Conservation (phyloP, 768 basidiomycete genomes). For the Tylopilus vinaceipallidus region DNA sequence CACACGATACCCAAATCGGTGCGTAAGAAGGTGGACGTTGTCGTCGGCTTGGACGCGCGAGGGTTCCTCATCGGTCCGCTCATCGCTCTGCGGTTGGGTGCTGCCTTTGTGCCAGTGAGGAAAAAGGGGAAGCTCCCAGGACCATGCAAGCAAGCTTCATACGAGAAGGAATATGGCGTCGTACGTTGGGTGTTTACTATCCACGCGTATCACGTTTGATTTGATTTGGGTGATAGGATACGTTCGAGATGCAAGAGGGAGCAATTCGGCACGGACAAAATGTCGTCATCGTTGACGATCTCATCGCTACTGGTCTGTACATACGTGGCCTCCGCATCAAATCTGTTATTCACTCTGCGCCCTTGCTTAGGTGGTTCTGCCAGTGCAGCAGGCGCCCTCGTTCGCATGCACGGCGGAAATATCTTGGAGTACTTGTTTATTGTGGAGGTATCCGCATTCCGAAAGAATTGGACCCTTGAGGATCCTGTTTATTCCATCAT, state of each 20-base stretch:
- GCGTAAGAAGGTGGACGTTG: slow-evolving; percentile 76
- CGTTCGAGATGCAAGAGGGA: slow-evolving; percentile 93
- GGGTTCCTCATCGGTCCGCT: slow-evolving; percentile 95
- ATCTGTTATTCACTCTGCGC: slow-evolving; percentile 6
- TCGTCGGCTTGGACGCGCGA: slow-evolving; percentile 94
- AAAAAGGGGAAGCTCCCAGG: slow-evolving; percentile 97
- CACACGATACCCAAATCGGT: slow-evolving; percentile 62
- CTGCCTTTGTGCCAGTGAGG: slow-evolving; percentile 93
- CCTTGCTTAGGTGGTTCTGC: slow-evolving; percentile 78
- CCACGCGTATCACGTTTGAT: slow-evolving; percentile 1
- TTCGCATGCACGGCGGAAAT: slow-evolving; percentile 77
- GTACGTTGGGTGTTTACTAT: slow-evolving; percentile 41
- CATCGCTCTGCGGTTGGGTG: slow-evolving; percentile 85
- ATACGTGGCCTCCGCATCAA: background rate
- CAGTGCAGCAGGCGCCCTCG: slow-evolving; percentile 86
- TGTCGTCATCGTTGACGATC: slow-evolving; percentile 88
- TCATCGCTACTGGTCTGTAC: slow-evolving; percentile 88
- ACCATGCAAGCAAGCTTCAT: slow-evolving; percentile 65
- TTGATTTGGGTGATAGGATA: slow-evolving; percentile 53
- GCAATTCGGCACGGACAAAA: slow-evolving; percentile 80
- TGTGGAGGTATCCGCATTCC: slow-evolving; percentile 76
- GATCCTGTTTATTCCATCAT: slow-evolving; percentile 89
- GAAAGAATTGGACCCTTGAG: slow-evolving; percentile 64
- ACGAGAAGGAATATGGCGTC: slow-evolving; percentile 91
- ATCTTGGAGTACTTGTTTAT: slow-evolving; percentile 94